Evolutionary conservation across 2,329 filamentous ascomycete species (phyloP).

Genomic region (Aspergillus sp.): DNA sequence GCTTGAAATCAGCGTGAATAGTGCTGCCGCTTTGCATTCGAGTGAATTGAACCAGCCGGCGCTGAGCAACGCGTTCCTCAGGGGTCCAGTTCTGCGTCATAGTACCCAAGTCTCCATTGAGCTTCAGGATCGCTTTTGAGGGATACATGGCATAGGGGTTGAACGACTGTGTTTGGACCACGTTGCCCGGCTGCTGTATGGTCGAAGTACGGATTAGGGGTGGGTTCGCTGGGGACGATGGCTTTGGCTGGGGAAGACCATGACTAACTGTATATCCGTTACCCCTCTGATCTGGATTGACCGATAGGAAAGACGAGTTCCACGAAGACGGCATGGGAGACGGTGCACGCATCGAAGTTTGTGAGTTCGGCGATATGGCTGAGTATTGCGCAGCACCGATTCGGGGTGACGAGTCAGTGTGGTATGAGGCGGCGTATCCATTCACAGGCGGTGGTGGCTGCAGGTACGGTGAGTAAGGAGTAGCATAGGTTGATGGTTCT

Average conservation of each 20-base stretch:
- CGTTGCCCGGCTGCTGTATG: constrained; percentile 55
- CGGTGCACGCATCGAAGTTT: constrained; percentile 47
- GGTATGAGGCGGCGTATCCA: constrained; percentile 40
- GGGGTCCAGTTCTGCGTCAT: constrained; percentile 83
- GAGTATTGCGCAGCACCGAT: constrained; percentile 44
- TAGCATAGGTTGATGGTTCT: constrained; percentile 53
- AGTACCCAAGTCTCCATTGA: constrained; percentile 77
- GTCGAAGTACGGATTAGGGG: constrained; percentile 68
- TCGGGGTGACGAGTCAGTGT: constrained; percentile 41
- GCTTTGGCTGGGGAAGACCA: constrained; percentile 36
- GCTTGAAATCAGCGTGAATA: constrained; percentile 75
- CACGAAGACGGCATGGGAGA: constrained; percentile 50
- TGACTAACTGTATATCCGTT: constrained; percentile 43
- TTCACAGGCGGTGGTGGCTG: constrained; percentile 48
- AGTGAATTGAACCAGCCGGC: constrained; percentile 85
- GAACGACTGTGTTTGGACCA: constrained; percentile 56
- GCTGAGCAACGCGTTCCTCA: constrained; percentile 75
- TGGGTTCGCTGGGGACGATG: constrained; percentile 55
- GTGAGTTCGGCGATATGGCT: constrained; percentile 38
- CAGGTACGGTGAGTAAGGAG: constrained; percentile 51
- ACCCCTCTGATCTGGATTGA: constrained; percentile 45
- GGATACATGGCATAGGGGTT: constrained; percentile 81
- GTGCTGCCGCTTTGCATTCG: constrained; percentile 79
- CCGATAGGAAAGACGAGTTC: constrained; percentile 49
- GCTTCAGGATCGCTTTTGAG: constrained; percentile 79